A percentile compares a stretch with the other conserved stretches of the same genome.
Conservation (phyloP, 805 yeast species). For the Wickerhamomyces sydowiorum region DNA sequence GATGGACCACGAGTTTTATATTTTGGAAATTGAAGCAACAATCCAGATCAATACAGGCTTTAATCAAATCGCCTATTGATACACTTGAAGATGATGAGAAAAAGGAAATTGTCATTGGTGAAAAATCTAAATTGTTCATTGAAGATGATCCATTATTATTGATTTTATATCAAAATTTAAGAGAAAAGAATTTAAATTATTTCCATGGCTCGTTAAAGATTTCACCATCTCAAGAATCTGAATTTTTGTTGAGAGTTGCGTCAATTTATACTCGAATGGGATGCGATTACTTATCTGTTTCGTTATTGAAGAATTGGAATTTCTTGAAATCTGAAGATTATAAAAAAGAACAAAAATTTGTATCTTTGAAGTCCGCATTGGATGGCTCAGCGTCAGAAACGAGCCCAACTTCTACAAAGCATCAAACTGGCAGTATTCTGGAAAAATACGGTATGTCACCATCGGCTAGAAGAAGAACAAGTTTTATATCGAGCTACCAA, state of each 20-base stretch:
- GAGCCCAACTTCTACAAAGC: slow-evolving; percentile 1
- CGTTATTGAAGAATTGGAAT: slow-evolving; percentile 62
- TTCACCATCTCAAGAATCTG: slow-evolving; percentile 46
- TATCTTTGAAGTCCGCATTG: slow-evolving; percentile 3
- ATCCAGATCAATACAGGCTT: slow-evolving; percentile 52
- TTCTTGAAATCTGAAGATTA: slow-evolving; percentile 32
- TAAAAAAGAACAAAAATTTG: slow-evolving; percentile 11
- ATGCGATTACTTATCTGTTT: slow-evolving; percentile 71
- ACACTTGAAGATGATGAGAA: slow-evolving; percentile 28
- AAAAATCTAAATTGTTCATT: slow-evolving; percentile 36
- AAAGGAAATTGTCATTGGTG: slow-evolving; percentile 11
- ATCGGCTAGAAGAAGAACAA: slow-evolving; percentile 17
- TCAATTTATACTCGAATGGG: slow-evolving; percentile 83
- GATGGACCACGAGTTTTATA: slow-evolving; percentile 81
- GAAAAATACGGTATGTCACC: slow-evolving; percentile 23
- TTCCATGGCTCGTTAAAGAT: slow-evolving; percentile 40
- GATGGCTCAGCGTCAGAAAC: slow-evolving; percentile 1
- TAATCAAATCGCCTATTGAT: slow-evolving; percentile 50
- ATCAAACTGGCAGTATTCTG: slow-evolving; percentile 4
- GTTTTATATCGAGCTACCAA: slow-evolving; percentile 6
- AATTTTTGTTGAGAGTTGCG: slow-evolving; percentile 56
- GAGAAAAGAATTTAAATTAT: slow-evolving; percentile 46
- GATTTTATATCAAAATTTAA: slow-evolving; percentile 54
- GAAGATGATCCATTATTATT: slow-evolving; percentile 82
- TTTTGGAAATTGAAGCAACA: slow-evolving; percentile 58